These are phyloP conservation scores for Brassica hybrid DNA, from an alignment of 441 rosid genomes.

Conservation along the genomic window DNA sequence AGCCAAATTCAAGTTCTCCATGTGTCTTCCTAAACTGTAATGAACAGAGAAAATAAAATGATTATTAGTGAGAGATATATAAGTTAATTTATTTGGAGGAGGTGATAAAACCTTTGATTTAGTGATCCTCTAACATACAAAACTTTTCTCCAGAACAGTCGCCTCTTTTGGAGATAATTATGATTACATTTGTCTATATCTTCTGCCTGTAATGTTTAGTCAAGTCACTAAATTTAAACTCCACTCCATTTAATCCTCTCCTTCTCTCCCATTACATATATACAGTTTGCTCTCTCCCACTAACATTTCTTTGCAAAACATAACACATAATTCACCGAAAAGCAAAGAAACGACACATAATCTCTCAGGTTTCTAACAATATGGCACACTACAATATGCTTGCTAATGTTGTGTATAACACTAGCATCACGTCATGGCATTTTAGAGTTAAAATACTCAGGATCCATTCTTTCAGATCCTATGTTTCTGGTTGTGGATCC, in stretches of 20 bases:
- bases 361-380: neutral
- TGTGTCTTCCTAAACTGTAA: too few relatives aligned
- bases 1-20: too few relatives aligned
- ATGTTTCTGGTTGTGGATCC: neutral
- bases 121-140: neutral
- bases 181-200: neutral
- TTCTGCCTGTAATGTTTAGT: neutral
- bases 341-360: neutral
- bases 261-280: neutral
- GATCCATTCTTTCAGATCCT: neutral
- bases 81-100: neutral
- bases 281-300: neutral
- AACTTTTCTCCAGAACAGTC: neutral
- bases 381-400: neutral
- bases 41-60: too few relatives aligned
- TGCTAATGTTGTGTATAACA: neutral
- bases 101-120: neutral
- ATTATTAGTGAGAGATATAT: too few relatives aligned
- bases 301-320: neutral
- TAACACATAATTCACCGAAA: neutral
- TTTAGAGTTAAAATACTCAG: neutral
- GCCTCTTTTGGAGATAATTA: neutral
- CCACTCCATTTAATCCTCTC: neutral
- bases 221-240: neutral
- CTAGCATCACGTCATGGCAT: neutral